These are phyloP conservation scores for Populus hybrid DNA, from an alignment of 441 rosid species.

Conservation along the genomic window DNA sequence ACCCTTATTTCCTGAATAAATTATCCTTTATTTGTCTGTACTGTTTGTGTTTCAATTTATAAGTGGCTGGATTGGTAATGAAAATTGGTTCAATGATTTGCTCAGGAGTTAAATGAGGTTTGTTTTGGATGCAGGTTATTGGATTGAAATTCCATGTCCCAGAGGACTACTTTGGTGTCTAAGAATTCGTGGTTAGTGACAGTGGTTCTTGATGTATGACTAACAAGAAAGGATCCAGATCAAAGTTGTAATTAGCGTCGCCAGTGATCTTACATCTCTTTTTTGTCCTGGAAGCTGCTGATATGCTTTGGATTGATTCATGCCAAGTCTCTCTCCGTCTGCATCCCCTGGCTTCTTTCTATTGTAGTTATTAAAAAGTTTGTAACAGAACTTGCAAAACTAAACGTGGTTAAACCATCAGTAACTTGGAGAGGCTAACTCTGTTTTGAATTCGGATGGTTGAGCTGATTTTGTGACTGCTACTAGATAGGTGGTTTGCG, in stretches of 20 bases:
- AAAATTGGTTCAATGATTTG: background rate
- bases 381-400: background rate
- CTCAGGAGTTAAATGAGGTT: background rate
- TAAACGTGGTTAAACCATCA: background rate
- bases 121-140: slow-evolving; percentile 50
- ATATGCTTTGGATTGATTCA: background rate
- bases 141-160: slow-evolving; percentile 77
- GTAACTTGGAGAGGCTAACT: background rate
- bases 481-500: background rate
- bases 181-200: background rate
- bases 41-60: background rate
- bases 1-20: too few species aligned
- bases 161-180: slow-evolving; percentile 61
- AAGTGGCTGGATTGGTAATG: background rate
- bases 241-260: slow-evolving; percentile 2
- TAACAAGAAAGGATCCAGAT: background rate
- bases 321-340: background rate
- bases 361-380: background rate
- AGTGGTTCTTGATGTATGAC: background rate
- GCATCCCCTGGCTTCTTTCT: background rate
- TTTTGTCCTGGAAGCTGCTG: background rate
- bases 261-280: background rate
- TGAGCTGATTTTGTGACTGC: background rate
- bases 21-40: background rate
- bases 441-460: background rate